Base-by-base conservation (phyloP, 2,329 filamentous ascomycete species). In the Fusarium tricinctum region DNA sequence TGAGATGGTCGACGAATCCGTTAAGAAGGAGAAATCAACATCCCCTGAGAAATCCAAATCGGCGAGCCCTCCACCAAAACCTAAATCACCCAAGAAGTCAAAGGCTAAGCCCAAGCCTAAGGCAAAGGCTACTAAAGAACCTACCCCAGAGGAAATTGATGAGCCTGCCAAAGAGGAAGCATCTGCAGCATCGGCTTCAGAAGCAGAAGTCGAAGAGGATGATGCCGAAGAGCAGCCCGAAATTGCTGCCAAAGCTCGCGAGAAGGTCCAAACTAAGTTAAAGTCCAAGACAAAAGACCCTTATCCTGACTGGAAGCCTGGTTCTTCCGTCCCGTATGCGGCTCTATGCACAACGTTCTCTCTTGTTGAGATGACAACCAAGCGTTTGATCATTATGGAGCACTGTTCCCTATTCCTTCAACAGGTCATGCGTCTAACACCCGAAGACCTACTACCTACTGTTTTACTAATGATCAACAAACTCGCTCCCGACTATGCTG, bases 401-500 rank as follows among this genome's bases (percentile, higher is more conserved):
- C 91, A 97, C 77, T 97, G 94, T 79, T 92, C 94, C 2, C 85
- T 93, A 3, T 98, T 99, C 77, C 85, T 99, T 49, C 91, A 93
- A 33, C 96, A 99, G 80, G 95, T 99, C n/a, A 85, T 98, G 71
- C 89, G 95, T 19, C 84, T 99, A 35, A 97, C 94, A 0, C 96
- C 96, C 0, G 85, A 90, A 17, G 96, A 99, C 76, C 85, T 99
- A 20, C 85, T 97, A 3, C 90, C 94, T 0, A 97, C 93, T 0
- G 90, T 98, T 23, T 85, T 97, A 66, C 88, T 99, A 30, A 98
- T 99, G 96, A 92, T 97, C 79, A 97, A 97, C 81, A 98, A 98
- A 78, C 88, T 99, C 26, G 96, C 96, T 4, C 95, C 96, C 5
- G 96, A 99, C 76, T 99, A 97, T 78, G 91, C 94, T 43, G 96